Evolutionary conservation across 257 asterid species (phyloP).

Genomic region (Solanum etuberosum): DNA sequence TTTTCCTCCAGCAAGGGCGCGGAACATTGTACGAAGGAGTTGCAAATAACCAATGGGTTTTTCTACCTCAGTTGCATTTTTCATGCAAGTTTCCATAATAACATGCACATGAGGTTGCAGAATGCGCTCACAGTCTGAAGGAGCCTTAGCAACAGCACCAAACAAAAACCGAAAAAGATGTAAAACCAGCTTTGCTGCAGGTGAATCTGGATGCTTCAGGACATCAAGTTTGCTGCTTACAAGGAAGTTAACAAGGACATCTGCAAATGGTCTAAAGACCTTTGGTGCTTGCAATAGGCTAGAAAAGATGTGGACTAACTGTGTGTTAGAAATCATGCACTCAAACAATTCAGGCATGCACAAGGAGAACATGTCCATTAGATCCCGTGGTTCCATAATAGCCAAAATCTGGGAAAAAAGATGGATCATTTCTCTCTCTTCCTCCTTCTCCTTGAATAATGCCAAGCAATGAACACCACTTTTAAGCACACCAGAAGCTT

Average conservation of each 20-base stretch:
- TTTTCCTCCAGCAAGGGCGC: slow-evolving; percentile 95
- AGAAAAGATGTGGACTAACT: slow-evolving; percentile 86
- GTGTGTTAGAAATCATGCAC: slow-evolving; percentile 93
- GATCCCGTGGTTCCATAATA: slow-evolving; percentile 96
- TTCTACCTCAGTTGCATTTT: slow-evolving; percentile 81
- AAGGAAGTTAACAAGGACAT: slow-evolving; percentile 91
- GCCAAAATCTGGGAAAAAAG: slow-evolving; percentile 89
- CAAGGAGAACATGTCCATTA: slow-evolving; percentile 97
- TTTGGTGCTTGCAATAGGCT: slow-evolving; percentile 88
- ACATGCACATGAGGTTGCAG: slow-evolving; percentile 93
- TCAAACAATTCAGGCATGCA: slow-evolving; percentile 99
- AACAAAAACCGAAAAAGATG: slow-evolving; percentile 90
- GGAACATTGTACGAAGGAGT: slow-evolving; percentile 95
- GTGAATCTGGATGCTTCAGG: slow-evolving; percentile 96
- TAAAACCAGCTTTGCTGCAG: slow-evolving; percentile 96
- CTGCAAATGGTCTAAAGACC: slow-evolving; percentile 96
- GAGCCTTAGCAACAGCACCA: slow-evolving; percentile 88
- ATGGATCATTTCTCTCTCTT: slow-evolving; percentile 93
- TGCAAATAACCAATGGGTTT: slow-evolving; percentile 89
- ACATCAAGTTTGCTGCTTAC: slow-evolving; percentile 94
- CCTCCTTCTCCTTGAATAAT: slow-evolving; percentile 92
- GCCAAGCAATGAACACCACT: slow-evolving; percentile 99
- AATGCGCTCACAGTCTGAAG: slow-evolving; percentile 93
- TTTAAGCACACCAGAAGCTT: slow-evolving; percentile 93
- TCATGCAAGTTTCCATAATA: slow-evolving; percentile 97